phyloP scores from a whole-genome alignment of 495 filamentous ascomycete genomes.

The Trichoderma gamsii region DNA sequence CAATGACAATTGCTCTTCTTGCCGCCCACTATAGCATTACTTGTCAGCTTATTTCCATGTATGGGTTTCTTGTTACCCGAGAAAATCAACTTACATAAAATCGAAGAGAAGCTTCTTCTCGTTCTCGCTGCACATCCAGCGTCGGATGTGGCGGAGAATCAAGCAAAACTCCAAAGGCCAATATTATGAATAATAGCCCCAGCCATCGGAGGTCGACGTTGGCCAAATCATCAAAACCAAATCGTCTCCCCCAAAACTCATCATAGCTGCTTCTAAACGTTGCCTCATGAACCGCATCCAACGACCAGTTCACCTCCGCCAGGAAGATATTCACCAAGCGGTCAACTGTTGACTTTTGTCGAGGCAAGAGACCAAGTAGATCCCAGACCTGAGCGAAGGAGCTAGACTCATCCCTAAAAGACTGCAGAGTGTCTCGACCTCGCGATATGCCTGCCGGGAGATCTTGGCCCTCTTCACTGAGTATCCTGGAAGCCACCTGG shows the following conservation, averaged over 20 bases:
- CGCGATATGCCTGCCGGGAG: not conserved
- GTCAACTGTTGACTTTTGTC: slow-evolving; percentile 6
- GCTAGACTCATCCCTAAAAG: slow-evolving; percentile 3
- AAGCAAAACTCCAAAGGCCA: slow-evolving; percentile 2
- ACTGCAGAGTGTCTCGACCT: slow-evolving; percentile 1
- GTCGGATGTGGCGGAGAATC: not conserved
- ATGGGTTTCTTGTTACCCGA: not conserved
- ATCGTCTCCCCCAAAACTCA: slow-evolving; percentile 10
- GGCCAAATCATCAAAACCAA: slow-evolving; percentile 10
- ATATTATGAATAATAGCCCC: not conserved
- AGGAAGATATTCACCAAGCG: slow-evolving; percentile 1
- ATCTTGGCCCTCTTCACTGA: slow-evolving; percentile 6
- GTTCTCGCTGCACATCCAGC: slow-evolving; percentile 12
- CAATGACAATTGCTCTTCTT: slow-evolving; percentile 10
- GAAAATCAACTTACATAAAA: not conserved
- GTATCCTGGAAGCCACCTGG: not conserved
- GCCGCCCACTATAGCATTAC: not conserved
- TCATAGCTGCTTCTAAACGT: slow-evolving; percentile 8
- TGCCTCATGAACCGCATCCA: not conserved
- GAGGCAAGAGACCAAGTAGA: not conserved
- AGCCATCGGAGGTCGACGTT: slow-evolving; percentile 7
- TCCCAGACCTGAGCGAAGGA: slow-evolving; percentile 10
- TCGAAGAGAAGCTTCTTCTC: not conserved
- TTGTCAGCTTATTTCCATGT: not conserved
- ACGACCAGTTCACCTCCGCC: slow-evolving; percentile 1